These are phyloP conservation scores for Debaryomycetaceae sp. DNA, from an alignment of 1,139 yeast species.

Conservation along the genomic window DNA sequence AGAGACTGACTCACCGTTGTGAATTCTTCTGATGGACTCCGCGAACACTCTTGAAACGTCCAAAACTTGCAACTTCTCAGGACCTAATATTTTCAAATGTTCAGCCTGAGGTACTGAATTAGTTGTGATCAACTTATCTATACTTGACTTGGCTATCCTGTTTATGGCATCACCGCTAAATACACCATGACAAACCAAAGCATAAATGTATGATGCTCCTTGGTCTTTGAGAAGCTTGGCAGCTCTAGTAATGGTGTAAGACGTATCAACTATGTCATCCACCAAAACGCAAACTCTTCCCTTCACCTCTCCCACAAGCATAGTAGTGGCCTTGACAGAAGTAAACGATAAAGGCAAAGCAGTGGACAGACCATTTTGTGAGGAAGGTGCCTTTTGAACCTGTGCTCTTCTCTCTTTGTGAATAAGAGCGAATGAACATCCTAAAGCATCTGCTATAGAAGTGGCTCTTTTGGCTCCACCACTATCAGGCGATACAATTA, in stretches of 20 bases:
- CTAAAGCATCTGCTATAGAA: conserved; percentile 85
- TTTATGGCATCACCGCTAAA: conserved; percentile 89
- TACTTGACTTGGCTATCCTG: conserved; percentile 62
- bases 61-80: conserved; percentile 66
- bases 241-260: conserved; percentile 87
- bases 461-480: conserved; percentile 98
- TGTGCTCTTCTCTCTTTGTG: conserved; percentile 87
- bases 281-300: conserved; percentile 80
- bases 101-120: conserved; percentile 85
- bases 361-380: conserved; percentile 15
- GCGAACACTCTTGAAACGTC: conserved; percentile 88
- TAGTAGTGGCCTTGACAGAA: conserved; percentile 60
- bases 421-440: conserved; percentile 87
- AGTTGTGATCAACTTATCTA: conserved; percentile 87
- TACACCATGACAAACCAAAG: conserved; percentile 88
- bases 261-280: conserved; percentile 93
- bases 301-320: conserved; percentile 91
- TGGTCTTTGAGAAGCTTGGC: conserved; percentile 88
- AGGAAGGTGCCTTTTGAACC: conserved; percentile 29
- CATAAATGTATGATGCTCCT: conserved; percentile 85
- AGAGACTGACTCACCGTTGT: conserved; percentile 94
- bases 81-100: conserved; percentile 49
- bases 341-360: conserved; percentile 8
- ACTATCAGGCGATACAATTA: conserved; percentile 91
- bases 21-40: conserved; percentile 92